Conservation (phyloP, 2,329 filamentous ascomycete species). For the Penicillium sp. region DNA sequence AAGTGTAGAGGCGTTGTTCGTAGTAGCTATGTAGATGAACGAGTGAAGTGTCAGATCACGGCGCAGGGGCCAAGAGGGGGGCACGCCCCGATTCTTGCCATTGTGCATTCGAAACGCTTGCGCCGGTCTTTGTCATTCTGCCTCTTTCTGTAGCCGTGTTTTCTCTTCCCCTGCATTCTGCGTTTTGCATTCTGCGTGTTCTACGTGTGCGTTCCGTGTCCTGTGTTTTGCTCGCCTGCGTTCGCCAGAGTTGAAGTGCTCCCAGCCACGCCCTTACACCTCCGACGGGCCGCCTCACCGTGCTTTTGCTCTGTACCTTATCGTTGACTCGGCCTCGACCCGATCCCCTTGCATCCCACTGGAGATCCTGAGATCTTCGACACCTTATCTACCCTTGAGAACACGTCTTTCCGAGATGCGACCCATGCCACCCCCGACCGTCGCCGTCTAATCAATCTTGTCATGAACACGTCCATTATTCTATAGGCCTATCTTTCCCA, state of each 20-base stretch:
- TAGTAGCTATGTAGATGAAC: background rate
- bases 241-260: background rate
- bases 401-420: slow-evolving; percentile 10
- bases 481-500: background rate
- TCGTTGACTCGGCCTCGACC: background rate
- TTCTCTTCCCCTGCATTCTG: background rate
- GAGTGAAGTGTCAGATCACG: background rate
- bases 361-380: slow-evolving; percentile 6
- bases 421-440: slow-evolving; percentile 8
- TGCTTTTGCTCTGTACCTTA: background rate
- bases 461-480: slow-evolving; percentile 2
- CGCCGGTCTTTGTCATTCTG: background rate
- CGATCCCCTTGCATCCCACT: slow-evolving; percentile 14
- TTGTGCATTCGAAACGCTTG: background rate
- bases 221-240: background rate
- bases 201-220: background rate
- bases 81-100: background rate
- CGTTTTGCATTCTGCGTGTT: background rate
- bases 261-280: background rate
- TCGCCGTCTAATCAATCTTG: slow-evolving; percentile 1
- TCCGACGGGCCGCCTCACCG: background rate
- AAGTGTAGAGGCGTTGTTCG: background rate
- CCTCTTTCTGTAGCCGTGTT: background rate
- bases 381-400: slow-evolving; percentile 6
- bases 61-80: background rate